Conservation (phyloP, 2,329 filamentous ascomycete species). For the Dothistroma septosporum region DNA sequence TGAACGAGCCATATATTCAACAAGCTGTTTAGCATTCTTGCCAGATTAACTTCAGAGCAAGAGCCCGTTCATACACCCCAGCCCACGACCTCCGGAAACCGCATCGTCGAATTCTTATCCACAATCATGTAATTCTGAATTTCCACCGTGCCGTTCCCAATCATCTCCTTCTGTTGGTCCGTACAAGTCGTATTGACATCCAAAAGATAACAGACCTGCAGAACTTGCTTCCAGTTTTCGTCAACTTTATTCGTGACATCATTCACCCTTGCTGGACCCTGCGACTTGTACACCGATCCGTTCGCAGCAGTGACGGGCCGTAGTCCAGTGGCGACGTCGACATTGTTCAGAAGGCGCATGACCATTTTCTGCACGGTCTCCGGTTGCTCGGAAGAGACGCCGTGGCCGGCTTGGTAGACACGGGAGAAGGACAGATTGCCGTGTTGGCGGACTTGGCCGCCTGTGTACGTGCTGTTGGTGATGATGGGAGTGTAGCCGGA, state of each 20-base stretch:
- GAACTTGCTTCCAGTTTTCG: constrained; percentile 8
- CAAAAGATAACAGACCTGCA: constrained; percentile 19
- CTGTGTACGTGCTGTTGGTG: constrained; percentile 21
- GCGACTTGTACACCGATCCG: not conserved
- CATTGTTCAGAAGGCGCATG: not conserved
- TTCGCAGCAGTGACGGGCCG: not conserved
- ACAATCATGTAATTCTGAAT: constrained; percentile 17
- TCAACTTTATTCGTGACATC: constrained; percentile 13
- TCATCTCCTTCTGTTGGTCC: constrained; percentile 12
- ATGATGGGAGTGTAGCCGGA: constrained; percentile 43
- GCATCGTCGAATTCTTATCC: constrained; percentile 14
- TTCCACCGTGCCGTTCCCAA: constrained; percentile 14
- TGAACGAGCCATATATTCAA: not conserved
- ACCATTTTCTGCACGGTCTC: not conserved
- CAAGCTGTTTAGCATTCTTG: not conserved
- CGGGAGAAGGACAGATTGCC: constrained; percentile 30
- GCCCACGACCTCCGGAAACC: constrained; percentile 17
- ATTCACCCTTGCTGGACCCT: constrained; percentile 10
- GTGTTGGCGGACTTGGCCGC: constrained; percentile 28
- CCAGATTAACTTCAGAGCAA: too few species aligned
- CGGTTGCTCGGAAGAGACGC: constrained; percentile 37
- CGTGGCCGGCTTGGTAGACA: constrained; percentile 37
- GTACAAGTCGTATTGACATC: constrained; percentile 16
- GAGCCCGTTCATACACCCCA: not conserved
- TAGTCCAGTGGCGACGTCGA: constrained; percentile 42